Base-by-base conservation (phyloP, 2,329 filamentous ascomycete genomes). In the Exophiala alcalophila region DNA sequence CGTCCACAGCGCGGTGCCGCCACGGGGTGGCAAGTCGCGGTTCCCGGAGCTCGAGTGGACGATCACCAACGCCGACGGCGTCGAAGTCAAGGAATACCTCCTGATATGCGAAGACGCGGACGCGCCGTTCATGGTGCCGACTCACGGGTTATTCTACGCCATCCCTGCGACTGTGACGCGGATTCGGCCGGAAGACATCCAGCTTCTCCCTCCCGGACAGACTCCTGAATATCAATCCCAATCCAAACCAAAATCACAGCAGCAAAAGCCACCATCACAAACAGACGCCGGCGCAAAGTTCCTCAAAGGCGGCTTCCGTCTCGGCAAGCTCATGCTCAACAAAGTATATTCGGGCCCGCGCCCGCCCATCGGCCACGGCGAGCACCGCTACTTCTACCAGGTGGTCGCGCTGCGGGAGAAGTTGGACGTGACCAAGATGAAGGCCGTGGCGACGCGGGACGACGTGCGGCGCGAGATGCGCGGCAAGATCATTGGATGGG, bases 321-420 rank as follows among this genome's bases (percentile, higher is more conserved):
- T 71, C 32, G 72, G 71, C 2, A 57, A 63, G 46, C 74, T 67
- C 16, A 55, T 62, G 4, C 58, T 62, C 2, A 64, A 64, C 1
- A 59, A 21, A 3, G 54, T 73, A 1, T 77, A 76, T 47, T 61
- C 68, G 3, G 61, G 68, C 0, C 72, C 74, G 1, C 57, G 64
- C 9, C 72, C 73, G 12, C 57, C 74, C 23, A 54, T 72, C 38
- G 74, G 74, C 18, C 69, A 77, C 50, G 74, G 74, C 0, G 63
- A 65, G 15, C 73, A 78, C 57, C 62, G 74, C 42, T 78, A 76
- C 40, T 72, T 74, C 57, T 77, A 65, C 44, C 62, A 72, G 48
- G 56, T 77, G 11, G 55, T 77, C 35, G 73, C 70, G 3, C 56
- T 78, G 37, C 70, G 60, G 6, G 63, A 70, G 40, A 59, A 64